phyloP scores from a whole-genome alignment of 441 rosid species.

The Iberis amara region DNA sequence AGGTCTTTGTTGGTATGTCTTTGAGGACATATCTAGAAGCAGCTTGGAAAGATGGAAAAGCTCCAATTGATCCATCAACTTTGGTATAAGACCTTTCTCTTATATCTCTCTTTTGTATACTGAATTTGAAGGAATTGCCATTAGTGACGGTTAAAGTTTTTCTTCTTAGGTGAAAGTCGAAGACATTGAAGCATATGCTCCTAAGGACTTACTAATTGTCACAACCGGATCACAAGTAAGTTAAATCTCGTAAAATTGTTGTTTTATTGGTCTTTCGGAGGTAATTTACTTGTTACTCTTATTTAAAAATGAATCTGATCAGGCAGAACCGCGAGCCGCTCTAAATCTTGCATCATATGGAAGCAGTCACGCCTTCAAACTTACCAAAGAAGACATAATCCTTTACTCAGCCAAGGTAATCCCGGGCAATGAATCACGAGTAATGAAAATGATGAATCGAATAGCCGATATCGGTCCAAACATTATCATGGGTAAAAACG shows the following conservation, averaged over 20 bases:
- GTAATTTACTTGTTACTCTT: slow-evolving; percentile 22
- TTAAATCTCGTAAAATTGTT: slow-evolving; percentile 22
- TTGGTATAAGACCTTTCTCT: slow-evolving; percentile 46
- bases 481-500: slow-evolving; percentile 80
- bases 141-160: too few species aligned
- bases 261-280: slow-evolving; percentile 1
- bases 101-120: too few species aligned
- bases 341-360: slow-evolving; percentile 96
- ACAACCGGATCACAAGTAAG: slow-evolving; percentile 97
- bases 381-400: slow-evolving; percentile 74
- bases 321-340: slow-evolving; percentile 99
- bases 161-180: slow-evolving; percentile 94
- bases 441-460: slow-evolving; percentile 95
- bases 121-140: too few species aligned
- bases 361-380: slow-evolving; percentile 76
- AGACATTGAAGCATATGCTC: slow-evolving; percentile 91
- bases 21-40: slow-evolving; percentile 90
- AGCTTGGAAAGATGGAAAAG: slow-evolving; percentile 98
- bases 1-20: slow-evolving; percentile 98
- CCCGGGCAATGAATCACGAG: slow-evolving; percentile 95
- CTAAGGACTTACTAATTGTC: slow-evolving; percentile 86
- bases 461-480: slow-evolving; percentile 85
- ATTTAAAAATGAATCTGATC: slow-evolving; percentile 35
- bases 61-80: slow-evolving; percentile 89
- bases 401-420: slow-evolving; percentile 96